These are phyloP conservation scores for Lichtheimia hyalospora DNA, from an alignment of 371 early-diverging fungal genomes.

Conservation along the genomic window DNA sequence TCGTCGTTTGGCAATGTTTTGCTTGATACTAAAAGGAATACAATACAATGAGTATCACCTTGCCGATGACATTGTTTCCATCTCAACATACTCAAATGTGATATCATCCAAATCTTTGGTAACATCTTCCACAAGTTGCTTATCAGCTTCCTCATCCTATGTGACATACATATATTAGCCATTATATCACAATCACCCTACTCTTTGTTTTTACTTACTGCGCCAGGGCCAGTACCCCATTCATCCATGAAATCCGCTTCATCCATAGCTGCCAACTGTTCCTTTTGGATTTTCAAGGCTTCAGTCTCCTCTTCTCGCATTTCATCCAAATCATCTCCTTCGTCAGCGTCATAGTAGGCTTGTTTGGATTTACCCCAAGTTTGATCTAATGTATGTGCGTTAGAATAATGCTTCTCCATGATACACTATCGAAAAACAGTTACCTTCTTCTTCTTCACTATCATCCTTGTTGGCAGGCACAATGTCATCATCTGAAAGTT, in stretches of 20 bases:
- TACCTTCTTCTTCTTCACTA: slow-evolving; percentile 49
- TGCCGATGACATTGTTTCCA: neutral
- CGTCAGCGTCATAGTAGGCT: slow-evolving; percentile 80
- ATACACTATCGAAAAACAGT: slow-evolving; percentile 1
- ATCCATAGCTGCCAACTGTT: slow-evolving; percentile 72
- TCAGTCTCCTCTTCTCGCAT: slow-evolving; percentile 91
- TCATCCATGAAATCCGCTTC: slow-evolving; percentile 93
- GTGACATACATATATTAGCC: too few species aligned
- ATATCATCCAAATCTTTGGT: slow-evolving; percentile 61
- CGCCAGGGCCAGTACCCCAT: slow-evolving; percentile 34
- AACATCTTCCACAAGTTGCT: slow-evolving; percentile 50
- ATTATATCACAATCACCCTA: too few species aligned
- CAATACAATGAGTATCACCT: neutral
- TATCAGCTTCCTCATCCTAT: slow-evolving; percentile 34
- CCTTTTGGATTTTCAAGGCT: slow-evolving; percentile 84
- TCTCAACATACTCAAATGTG: slow-evolving; percentile 38
- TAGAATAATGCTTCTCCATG: neutral
- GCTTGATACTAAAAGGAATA: slow-evolving; percentile 10
- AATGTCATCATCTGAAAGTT: slow-evolving; percentile 28
- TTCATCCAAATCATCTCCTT: slow-evolving; percentile 71
- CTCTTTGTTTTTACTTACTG: slow-evolving; percentile 8
- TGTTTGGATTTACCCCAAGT: slow-evolving; percentile 75
- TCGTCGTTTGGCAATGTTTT: slow-evolving; percentile 26
- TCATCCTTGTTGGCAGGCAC: slow-evolving; percentile 41
- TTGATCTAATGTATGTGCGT: slow-evolving; percentile 16